A percentile compares a stretch with the other conserved stretches of the same genome.
phyloP scores from a whole-genome alignment of 73 alveolate species.

The Paramecium biaurelia region DNA sequence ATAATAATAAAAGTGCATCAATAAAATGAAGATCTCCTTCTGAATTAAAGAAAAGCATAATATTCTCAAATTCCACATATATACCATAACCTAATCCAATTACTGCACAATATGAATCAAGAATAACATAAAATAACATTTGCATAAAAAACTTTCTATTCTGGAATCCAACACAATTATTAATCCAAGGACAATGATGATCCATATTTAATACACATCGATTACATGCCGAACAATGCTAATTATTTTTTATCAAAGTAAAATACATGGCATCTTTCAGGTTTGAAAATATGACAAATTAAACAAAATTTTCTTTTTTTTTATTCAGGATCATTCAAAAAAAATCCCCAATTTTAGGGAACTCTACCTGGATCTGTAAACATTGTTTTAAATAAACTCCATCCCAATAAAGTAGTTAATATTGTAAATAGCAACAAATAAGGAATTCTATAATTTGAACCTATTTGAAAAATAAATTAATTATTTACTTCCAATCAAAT shows the following conservation, averaged over 20 bases:
- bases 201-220: slow-evolving; percentile 97
- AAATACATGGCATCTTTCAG: slow-evolving; percentile 90
- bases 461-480: neutral
- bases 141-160: slow-evolving; percentile 91
- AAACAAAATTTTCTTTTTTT: slow-evolving; percentile 90
- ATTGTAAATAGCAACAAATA: neutral
- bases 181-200: slow-evolving; percentile 98
- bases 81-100: slow-evolving; percentile 17
- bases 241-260: neutral
- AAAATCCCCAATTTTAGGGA: slow-evolving; percentile 97
- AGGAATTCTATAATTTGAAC: neutral
- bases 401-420: slow-evolving; percentile 70
- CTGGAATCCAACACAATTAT: slow-evolving; percentile 95
- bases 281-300: slow-evolving; percentile 93
- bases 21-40: neutral
- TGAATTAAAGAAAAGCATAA: neutral
- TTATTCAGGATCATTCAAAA: slow-evolving; percentile 89
- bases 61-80: slow-evolving; percentile 10
- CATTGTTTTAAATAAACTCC: slow-evolving; percentile 89
- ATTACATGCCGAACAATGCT: slow-evolving; percentile 96
- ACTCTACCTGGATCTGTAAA: slow-evolving; percentile 97
- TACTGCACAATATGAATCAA: slow-evolving; percentile 67
- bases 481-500: neutral
- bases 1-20: neutral
- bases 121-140: slow-evolving; percentile 78